Evolutionary conservation across 306 rosid species (phyloP), one percentile per base, ranked within the genome.

Genomic region (Abrus pulchellus): DNA sequence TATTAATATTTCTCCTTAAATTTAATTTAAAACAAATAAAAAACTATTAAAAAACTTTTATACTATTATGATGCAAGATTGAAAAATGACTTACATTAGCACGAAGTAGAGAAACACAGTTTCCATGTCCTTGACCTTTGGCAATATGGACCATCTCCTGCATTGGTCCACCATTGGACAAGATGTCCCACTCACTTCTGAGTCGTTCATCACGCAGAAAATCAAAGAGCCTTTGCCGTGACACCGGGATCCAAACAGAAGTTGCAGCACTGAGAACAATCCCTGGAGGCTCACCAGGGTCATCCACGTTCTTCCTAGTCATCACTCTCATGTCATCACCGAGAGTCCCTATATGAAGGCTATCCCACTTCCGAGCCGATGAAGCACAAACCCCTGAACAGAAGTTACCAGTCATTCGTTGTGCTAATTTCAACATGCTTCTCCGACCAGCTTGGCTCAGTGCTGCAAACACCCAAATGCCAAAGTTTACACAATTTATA

Each of bases 231-330:
- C 91, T 85, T 32, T 84, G 88, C 13, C 88, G 87, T 0, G 97
- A 70, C 11, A 93, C 84, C 0, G 97, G 97, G 79, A 96, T 63
- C 97, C 97, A 96, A 45, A 96, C 91, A 44, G 97, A 89, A 10
- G 99, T 96, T 9, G 99, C 87, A 7, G 97, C 98, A 52, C 99
- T 93, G 74, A 96, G 88, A 38, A 93, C 89, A 1, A 90, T 78
- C 1, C 99, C 99, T 0, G 91, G 87, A 72, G 99, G 98, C 90
- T 96, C 98, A 2, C 99, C 98, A 0, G 98, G 97, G 68, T 92
- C 91, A 53, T 88, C 89, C 67, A 88, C 67, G 56, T 88, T 92
- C 52, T 85, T 89, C 72, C 98, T 85, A 3, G 92, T 86, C 97
- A 93, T 92, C 29, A 96, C 91, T 79, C 84, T 90, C 80, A 93